Conservation (phyloP, 345 rosid genomes). For the Eutrema heterophyllum region DNA sequence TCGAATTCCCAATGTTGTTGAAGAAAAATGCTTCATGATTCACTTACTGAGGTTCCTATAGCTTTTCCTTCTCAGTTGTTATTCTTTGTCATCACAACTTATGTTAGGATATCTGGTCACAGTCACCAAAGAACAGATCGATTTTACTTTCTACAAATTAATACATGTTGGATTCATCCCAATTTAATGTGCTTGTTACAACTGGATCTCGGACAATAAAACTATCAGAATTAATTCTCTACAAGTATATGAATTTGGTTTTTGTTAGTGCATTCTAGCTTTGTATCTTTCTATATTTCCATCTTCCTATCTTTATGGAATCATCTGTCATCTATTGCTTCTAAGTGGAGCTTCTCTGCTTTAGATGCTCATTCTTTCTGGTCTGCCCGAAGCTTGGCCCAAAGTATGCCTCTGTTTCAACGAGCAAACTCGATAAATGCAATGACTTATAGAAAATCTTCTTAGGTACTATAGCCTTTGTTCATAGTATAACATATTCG, state of each 20-base stretch:
- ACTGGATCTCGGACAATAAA: constrained; percentile 85
- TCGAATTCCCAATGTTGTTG: constrained; percentile 68
- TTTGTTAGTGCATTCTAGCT: constrained; percentile 63
- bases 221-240: constrained; percentile 73
- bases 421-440: constrained; percentile 45
- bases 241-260: constrained; percentile 85
- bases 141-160: background rate
- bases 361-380: constrained; percentile 71
- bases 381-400: constrained; percentile 75
- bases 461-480: no score
- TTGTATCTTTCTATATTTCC: constrained; percentile 3
- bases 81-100: background rate
- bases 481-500: background rate
- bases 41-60: constrained; percentile 54
- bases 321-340: background rate
- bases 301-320: background rate
- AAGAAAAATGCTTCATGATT: constrained; percentile 40
- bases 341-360: background rate
- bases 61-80: background rate
- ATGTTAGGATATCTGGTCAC: background rate
- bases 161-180: background rate
- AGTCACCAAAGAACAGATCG: background rate
- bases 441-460: no score
- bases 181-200: constrained; percentile 83
- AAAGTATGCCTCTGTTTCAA: constrained; percentile 64